phyloP scores from a whole-genome alignment of 306 rosid species.

The Echinosophora koreensis region DNA sequence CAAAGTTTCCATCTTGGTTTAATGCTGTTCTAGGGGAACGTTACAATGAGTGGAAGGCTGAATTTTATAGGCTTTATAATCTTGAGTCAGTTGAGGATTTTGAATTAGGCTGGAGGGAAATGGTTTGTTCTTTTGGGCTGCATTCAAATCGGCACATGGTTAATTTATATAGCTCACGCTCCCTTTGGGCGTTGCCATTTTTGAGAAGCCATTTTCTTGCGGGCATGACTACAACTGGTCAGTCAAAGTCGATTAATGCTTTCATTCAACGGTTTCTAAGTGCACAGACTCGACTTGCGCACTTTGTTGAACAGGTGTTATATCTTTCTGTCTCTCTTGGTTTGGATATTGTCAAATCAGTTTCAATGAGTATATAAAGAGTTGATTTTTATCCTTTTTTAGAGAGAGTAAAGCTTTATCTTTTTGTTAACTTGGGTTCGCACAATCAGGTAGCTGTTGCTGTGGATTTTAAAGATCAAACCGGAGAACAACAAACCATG shows the following conservation, averaged over 20 bases:
- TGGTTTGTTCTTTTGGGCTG: slow-evolving; percentile 89
- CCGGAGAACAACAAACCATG: slow-evolving; percentile 98
- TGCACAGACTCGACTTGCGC: slow-evolving; percentile 93
- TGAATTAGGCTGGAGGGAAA: slow-evolving; percentile 91
- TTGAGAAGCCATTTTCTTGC: slow-evolving; percentile 95
- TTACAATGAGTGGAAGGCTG: slow-evolving; percentile 95
- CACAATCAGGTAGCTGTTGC: slow-evolving; percentile 85
- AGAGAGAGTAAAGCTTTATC: slow-evolving; percentile 12
- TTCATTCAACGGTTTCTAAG: slow-evolving; percentile 94
- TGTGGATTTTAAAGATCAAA: slow-evolving; percentile 95
- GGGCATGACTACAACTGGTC: slow-evolving; percentile 90
- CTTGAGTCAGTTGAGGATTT: slow-evolving; percentile 89
- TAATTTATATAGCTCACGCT: slow-evolving; percentile 77
- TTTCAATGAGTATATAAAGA: slow-evolving; percentile 18
- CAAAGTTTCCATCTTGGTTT: slow-evolving; percentile 98
- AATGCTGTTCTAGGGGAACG: slow-evolving; percentile 96
- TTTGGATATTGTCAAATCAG: slow-evolving; percentile 28
- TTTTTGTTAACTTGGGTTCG: slow-evolving; percentile 43
- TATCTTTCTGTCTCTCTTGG: slow-evolving; percentile 27
- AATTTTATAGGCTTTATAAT: slow-evolving; percentile 83
- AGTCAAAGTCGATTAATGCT: slow-evolving; percentile 89
- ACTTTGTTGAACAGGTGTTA: slow-evolving; percentile 88
- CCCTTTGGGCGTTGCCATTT: slow-evolving; percentile 91
- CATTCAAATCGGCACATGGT: slow-evolving; percentile 84
- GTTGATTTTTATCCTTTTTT: slow-evolving; percentile 29